These are phyloP conservation scores for Tetrastigma voinierianum DNA, from an alignment of 164 flowering plant genomes.

Conservation along the genomic window DNA sequence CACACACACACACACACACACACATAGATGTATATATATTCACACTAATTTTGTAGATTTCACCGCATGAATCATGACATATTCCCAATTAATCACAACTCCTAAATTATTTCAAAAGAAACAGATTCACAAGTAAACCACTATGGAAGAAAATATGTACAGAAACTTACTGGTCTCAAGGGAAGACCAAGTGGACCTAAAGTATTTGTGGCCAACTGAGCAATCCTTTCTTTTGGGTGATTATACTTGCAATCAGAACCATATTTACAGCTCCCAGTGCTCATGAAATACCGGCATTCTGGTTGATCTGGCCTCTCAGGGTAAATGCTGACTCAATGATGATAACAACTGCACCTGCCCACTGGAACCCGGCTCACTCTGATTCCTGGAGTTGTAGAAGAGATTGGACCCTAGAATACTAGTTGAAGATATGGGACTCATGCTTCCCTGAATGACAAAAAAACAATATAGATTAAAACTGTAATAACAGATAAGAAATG, in stretches of 20 bases:
- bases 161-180: slow-evolving; percentile 69
- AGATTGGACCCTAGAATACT: slow-evolving; percentile 36
- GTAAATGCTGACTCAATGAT: slow-evolving; percentile 29
- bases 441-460: slow-evolving; percentile 37
- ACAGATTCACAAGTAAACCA: background rate
- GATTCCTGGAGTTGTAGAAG: slow-evolving; percentile 36
- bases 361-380: slow-evolving; percentile 36
- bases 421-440: slow-evolving; percentile 36
- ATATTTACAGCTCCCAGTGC: slow-evolving; percentile 75
- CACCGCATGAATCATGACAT: too few species aligned
- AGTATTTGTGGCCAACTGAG: slow-evolving; percentile 29
- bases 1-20: background rate
- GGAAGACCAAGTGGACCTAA: slow-evolving; percentile 66
- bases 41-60: background rate
- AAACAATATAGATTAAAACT: background rate
- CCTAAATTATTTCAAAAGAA: background rate
- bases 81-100: background rate
- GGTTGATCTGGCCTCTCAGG: slow-evolving; percentile 89
- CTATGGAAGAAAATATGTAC: background rate
- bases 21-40: too few species aligned
- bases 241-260: slow-evolving; percentile 78
- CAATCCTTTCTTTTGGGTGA: slow-evolving; percentile 69
- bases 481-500: background rate
- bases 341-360: slow-evolving; percentile 34
- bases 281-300: slow-evolving; percentile 76